phyloP scores from a whole-genome alignment of 768 basidiomycete genomes.

The Lepiota venenata region DNA sequence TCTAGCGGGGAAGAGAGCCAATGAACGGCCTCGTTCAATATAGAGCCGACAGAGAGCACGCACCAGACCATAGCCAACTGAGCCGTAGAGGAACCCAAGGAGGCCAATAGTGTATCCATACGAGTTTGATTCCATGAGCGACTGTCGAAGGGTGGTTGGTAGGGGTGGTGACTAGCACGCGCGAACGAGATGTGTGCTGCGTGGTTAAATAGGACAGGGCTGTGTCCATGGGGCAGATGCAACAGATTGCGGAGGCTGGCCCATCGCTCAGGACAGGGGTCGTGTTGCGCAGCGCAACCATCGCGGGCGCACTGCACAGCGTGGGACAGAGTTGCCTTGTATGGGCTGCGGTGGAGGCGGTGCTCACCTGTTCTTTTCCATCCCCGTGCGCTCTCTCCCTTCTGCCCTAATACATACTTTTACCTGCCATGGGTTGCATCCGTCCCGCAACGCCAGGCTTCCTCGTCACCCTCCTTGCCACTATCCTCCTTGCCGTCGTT shows the following conservation, averaged over 20 bases:
- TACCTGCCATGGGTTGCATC: constrained; percentile 55
- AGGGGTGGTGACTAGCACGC: background rate
- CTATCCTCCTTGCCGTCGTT: constrained; percentile 77
- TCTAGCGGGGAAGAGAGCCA: background rate
- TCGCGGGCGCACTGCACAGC: background rate
- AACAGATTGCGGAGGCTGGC: background rate
- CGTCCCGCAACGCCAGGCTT: constrained; percentile 92
- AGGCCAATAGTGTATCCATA: background rate
- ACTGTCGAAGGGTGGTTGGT: background rate
- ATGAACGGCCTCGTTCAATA: background rate
- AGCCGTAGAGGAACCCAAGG: constrained; percentile 7
- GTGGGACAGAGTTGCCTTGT: background rate
- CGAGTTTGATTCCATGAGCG: background rate
- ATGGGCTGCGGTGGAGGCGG: constrained; percentile 1
- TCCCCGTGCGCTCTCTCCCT: background rate
- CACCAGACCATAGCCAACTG: constrained; percentile 8
- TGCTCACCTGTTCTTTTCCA: background rate
- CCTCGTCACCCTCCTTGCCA: constrained; percentile 74
- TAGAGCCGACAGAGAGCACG: background rate
- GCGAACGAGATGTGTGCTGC: background rate
- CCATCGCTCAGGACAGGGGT: background rate
- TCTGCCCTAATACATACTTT: too few relatives aligned
- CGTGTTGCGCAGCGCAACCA: too few relatives aligned
- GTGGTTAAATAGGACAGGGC: constrained; percentile 8
- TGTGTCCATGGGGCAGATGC: constrained; percentile 3